These are phyloP conservation scores for Candida golubevii DNA, from an alignment of 805 yeast genomes.

Conservation along the genomic window DNA sequence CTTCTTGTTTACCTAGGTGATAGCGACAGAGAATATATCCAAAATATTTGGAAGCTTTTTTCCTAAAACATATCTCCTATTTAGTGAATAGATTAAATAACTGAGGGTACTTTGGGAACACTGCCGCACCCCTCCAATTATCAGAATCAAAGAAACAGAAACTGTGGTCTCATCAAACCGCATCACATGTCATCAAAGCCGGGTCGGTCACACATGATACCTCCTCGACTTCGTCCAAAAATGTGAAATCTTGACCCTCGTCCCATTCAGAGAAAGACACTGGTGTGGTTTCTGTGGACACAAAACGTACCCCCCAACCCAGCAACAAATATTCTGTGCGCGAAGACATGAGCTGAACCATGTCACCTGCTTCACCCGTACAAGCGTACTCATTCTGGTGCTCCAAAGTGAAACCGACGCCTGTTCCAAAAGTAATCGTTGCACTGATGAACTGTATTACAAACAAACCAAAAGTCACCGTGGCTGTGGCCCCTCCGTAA, in stretches of 20 bases:
- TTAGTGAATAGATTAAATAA: too few relatives aligned
- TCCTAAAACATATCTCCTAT: too few relatives aligned
- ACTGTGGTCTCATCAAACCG: too few relatives aligned
- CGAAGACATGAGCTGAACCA: slow-evolving; percentile 7
- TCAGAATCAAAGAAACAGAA: too few relatives aligned
- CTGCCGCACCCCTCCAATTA: too few relatives aligned
- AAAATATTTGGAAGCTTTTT: too few relatives aligned
- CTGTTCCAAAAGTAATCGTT: background rate
- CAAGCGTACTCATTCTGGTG: slow-evolving; percentile 11
- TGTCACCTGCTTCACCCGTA: slow-evolving; percentile 5
- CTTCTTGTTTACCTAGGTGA: too few relatives aligned
- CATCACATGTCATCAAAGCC: background rate
- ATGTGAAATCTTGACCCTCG: background rate
- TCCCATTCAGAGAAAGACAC: slow-evolving; percentile 3
- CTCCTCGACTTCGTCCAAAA: slow-evolving; percentile 2
- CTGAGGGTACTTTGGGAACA: too few relatives aligned
- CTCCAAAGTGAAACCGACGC: slow-evolving; percentile 1
- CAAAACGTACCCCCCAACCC: slow-evolving; percentile 7
- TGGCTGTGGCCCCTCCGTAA: background rate
- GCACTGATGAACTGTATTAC: slow-evolving; percentile 1
- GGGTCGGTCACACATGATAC: slow-evolving; percentile 9
- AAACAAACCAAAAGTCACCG: slow-evolving; percentile 1
- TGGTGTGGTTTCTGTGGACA: background rate
- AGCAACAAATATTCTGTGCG: slow-evolving; percentile 2
- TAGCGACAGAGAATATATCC: too few relatives aligned